Evolutionary conservation across 2,329 filamentous ascomycete species (phyloP), one percentile per base, ranked within the genome.

Genomic region (Talaromyces sp.): DNA sequence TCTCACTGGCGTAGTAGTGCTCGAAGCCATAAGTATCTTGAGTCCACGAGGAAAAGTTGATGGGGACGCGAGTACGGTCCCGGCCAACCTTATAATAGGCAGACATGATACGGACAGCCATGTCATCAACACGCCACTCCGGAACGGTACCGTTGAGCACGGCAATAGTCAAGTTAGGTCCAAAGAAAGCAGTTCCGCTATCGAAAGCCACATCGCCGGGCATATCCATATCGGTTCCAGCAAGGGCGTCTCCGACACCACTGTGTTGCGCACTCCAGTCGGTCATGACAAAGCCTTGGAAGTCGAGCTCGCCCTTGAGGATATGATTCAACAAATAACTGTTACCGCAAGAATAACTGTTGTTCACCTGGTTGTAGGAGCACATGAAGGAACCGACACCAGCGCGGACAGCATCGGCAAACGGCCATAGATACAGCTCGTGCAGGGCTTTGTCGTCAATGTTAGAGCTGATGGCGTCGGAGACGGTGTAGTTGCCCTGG

Each of bases 11-110:
- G 10, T 82, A 83, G 56, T 75, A 81, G 71, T 96, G 87, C 55
- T 86, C 69, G 61, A 85, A 89, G 50, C 89, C 90, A 66, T 84
- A 89, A 0, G 89, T 93, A 67, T 93, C 87, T 1, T 80, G 77
- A 0, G 88, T 91, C 93, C 93, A 98, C 5, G 91, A 91, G 68
- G 89, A 88, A 77, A 97, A 96, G 81, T 93, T 98, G 74, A 90
- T 86, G 49, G 81, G 81, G 26, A 81, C 76, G 43, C 77, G 72
- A 64, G 73, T 68, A 49, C 72, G 72, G 59, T 85, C 82, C 58
- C 84, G 83, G 61, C 83, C 84, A 55, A 88, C 84, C 66, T 83
- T 84, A 73, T 85, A 88, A 72, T 84, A 88, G 3, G 84, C 84
- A 56, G 86, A 80, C 76, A 88, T 84, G 70, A 88, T 96, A 67